Evolutionary conservation across 192 early-diverging fungal genomes (phyloP).

Genomic region (Coemansia interrupta): DNA sequence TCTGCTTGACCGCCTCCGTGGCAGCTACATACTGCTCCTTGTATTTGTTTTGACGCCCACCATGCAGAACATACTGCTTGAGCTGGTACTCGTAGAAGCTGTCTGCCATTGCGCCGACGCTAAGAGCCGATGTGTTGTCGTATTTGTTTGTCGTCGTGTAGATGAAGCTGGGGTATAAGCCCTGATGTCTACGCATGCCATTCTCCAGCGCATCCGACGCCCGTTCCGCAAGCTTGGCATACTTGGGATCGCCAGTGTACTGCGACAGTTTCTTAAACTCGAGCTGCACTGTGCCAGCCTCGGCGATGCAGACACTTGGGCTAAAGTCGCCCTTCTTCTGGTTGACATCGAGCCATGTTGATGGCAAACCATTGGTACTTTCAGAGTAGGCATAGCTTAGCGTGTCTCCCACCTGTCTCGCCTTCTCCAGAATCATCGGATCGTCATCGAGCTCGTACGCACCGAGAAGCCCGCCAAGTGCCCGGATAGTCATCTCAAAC

Average conservation of each 20-base stretch:
- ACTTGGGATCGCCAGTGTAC: constrained; percentile 71
- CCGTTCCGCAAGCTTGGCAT: constrained; percentile 67
- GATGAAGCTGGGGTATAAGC: constrained; percentile 73
- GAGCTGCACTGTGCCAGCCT: constrained; percentile 80
- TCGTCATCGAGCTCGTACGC: constrained; percentile 74
- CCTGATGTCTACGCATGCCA: constrained; percentile 50
- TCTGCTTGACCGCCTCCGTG: constrained; percentile 59
- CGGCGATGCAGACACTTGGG: constrained; percentile 49
- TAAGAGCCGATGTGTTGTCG: constrained; percentile 42
- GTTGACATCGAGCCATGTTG: constrained; percentile 57
- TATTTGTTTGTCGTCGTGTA: constrained; percentile 20
- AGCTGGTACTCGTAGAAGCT: constrained; percentile 94
- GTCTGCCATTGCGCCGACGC: constrained; percentile 78
- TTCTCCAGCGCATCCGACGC: constrained; percentile 54
- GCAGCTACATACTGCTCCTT: constrained; percentile 65
- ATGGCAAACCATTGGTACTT: constrained; percentile 65
- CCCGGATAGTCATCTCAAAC: constrained; percentile 86
- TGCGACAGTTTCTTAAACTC: constrained; percentile 82
- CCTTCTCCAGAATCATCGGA: constrained; percentile 63
- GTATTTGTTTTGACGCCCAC: constrained; percentile 59
- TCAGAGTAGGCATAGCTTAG: constrained; percentile 66
- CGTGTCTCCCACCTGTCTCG: constrained; percentile 71
- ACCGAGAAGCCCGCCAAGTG: constrained; percentile 78
- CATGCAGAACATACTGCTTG: constrained; percentile 82
- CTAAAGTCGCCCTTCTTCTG: neutral